phyloP scores from a whole-genome alignment of 345 rosid species.

The Citrus mangshanensis region DNA sequence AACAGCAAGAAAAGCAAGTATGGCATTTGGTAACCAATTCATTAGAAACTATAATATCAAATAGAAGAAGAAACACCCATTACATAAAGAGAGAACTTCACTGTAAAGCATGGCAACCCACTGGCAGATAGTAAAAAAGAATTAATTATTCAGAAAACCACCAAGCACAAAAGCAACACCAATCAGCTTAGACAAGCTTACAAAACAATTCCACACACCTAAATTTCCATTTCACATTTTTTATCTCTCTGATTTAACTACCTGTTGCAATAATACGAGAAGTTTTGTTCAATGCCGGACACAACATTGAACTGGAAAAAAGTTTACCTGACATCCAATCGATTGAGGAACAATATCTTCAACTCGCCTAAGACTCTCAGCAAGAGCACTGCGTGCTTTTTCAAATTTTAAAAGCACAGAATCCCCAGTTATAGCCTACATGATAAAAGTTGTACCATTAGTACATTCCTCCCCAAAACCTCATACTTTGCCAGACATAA shows the following conservation, averaged over 20 bases:
- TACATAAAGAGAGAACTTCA: neutral
- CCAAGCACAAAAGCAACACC: neutral
- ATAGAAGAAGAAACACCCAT: neutral
- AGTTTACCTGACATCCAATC: conserved; percentile 73
- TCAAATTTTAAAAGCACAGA: conserved; percentile 84
- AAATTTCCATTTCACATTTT: neutral
- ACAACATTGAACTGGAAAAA: neutral
- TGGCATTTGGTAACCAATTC: neutral
- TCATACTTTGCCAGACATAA: neutral
- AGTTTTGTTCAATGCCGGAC: neutral
- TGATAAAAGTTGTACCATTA: conserved; percentile 9
- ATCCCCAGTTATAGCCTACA: conserved; percentile 94
- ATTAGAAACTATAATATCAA: neutral
- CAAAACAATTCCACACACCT: neutral
- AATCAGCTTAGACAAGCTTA: neutral
- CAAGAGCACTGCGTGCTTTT: conserved; percentile 68
- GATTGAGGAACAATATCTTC: conserved; percentile 93
- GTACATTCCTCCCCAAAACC: conserved; percentile 4
- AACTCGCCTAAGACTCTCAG: conserved; percentile 81
- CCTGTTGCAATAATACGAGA: neutral
- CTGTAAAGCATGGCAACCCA: neutral
- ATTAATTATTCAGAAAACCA: neutral
- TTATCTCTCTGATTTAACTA: neutral
- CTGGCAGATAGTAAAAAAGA: neutral
- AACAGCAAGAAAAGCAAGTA: neutral